Conservation (phyloP, 495 filamentous ascomycete genomes). For the Parathielavia hyrcaniae region DNA sequence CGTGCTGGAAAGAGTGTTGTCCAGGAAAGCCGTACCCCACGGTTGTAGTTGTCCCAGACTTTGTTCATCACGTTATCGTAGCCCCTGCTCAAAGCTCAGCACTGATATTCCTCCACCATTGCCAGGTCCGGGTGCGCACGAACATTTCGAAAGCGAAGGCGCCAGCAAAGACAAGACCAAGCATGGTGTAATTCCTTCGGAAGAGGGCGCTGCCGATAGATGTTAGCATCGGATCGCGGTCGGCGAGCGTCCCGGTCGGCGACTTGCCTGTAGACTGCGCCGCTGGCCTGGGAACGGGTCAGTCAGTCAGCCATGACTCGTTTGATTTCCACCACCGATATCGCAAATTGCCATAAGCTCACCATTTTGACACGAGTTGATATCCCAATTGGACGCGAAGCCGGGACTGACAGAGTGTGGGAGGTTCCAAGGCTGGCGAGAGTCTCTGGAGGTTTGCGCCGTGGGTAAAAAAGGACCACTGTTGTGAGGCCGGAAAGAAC, state of each 20-base stretch:
- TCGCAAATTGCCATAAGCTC: slow-evolving; percentile 6
- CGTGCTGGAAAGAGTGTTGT: neutral
- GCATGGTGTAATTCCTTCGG: slow-evolving; percentile 76
- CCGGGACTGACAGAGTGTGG: slow-evolving; percentile 19
- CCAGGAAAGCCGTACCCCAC: slow-evolving; percentile 60
- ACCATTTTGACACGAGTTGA: slow-evolving; percentile 36
- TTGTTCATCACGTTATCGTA: slow-evolving; percentile 72
- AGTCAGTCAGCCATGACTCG: slow-evolving; percentile 22
- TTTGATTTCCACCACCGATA: neutral
- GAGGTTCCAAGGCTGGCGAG: slow-evolving; percentile 8
- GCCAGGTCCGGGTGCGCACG: slow-evolving; percentile 28
- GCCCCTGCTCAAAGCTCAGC: slow-evolving; percentile 48
- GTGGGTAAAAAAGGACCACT: slow-evolving; percentile 27
- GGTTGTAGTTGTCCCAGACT: slow-evolving; percentile 85
- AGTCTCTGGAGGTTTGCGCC: slow-evolving; percentile 22
- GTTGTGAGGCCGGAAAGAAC: slow-evolving; percentile 22
- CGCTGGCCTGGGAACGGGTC: slow-evolving; percentile 40
- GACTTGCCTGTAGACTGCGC: slow-evolving; percentile 76
- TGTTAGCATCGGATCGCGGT: slow-evolving; percentile 27
- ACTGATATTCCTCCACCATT: neutral
- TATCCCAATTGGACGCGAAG: slow-evolving; percentile 24
- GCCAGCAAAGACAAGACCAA: slow-evolving; percentile 73
- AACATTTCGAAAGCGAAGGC: slow-evolving; percentile 96
- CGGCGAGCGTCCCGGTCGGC: slow-evolving; percentile 26
- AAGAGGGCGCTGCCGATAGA: slow-evolving; percentile 62